These are phyloP conservation scores for Gastrodia elata DNA, from an alignment of 106 monocot genomes.

Conservation along the genomic window DNA sequence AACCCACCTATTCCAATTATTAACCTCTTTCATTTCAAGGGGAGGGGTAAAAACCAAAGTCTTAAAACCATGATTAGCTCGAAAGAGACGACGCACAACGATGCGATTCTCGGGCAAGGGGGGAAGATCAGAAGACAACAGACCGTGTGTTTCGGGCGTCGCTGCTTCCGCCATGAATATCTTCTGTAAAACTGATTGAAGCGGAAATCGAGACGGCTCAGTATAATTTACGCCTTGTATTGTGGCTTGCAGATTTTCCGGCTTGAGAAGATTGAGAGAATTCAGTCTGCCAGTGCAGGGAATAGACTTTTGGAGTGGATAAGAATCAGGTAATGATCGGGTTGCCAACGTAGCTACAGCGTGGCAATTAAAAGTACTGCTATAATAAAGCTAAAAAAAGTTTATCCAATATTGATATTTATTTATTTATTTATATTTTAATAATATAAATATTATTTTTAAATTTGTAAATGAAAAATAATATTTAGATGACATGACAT, in stretches of 20 bases:
- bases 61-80: not conserved
- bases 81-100: slow-evolving; percentile 24
- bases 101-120: slow-evolving; percentile 41
- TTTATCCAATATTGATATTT: too few relatives aligned
- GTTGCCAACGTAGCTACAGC: too few relatives aligned
- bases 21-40: not conserved
- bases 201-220: not conserved
- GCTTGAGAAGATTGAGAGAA: not conserved
- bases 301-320: too few relatives aligned
- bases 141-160: not conserved
- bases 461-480: too few relatives aligned
- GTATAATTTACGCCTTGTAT: not conserved
- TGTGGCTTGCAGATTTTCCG: not conserved
- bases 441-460: too few relatives aligned
- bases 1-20: slow-evolving; percentile 48
- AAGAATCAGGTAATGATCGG: too few relatives aligned
- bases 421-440: too few relatives aligned
- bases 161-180: not conserved
- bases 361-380: too few relatives aligned
- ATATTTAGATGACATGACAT: too few relatives aligned
- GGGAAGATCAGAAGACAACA: slow-evolving; percentile 12
- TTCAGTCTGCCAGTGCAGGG: not conserved
- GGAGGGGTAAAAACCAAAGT: not conserved
- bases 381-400: too few relatives aligned
- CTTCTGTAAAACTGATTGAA: not conserved